A percentile compares a stretch with the other conserved stretches of the same genome.
Conservation (phyloP, 257 asterid species). For the Pogostemon cablin region DNA sequence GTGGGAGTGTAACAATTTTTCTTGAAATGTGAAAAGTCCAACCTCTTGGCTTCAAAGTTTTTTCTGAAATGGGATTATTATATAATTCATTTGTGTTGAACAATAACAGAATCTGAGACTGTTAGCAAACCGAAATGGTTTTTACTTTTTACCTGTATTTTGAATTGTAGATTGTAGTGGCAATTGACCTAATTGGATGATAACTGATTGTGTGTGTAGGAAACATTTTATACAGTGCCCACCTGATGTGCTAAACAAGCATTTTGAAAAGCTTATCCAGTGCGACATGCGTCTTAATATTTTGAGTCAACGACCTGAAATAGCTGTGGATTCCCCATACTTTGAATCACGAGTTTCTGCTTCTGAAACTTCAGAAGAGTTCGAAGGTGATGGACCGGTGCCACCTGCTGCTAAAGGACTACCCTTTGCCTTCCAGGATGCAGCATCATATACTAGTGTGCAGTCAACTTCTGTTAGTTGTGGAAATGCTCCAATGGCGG, state of each 20-base stretch:
- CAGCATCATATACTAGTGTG: conserved; percentile 45
- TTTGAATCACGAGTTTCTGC: conserved; percentile 53
- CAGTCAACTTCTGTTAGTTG: conserved; percentile 50
- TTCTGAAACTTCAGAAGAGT: conserved; percentile 51
- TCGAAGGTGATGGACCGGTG: conserved; percentile 36
- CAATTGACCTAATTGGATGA: conserved; percentile 22
- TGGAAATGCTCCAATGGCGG: conserved; percentile 38
- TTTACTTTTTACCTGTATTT: conserved; percentile 2
- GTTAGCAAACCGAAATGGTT: conserved; percentile 11
- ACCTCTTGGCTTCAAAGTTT: not conserved
- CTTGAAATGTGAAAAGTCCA: too few species aligned
- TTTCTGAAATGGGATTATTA: not conserved
- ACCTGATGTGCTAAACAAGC: conserved; percentile 70
- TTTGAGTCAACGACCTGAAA: conserved; percentile 68
- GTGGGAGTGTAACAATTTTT: not conserved
- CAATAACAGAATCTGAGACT: conserved; percentile 17
- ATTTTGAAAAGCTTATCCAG: conserved; percentile 81
- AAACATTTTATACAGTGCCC: conserved; percentile 69
- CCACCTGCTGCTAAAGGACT: conserved; percentile 43
- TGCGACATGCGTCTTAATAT: conserved; percentile 62
- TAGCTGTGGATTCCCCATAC: conserved; percentile 52
- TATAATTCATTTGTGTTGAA: conserved; percentile 8
- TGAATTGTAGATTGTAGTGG: conserved; percentile 14
- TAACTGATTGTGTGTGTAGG: conserved; percentile 49
- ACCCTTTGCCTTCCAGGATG: conserved; percentile 51